A percentile compares a stretch with the other conserved stretches of the same genome.
Conservation (phyloP, 805 yeast genomes). For the Ascoidea asiatica region DNA sequence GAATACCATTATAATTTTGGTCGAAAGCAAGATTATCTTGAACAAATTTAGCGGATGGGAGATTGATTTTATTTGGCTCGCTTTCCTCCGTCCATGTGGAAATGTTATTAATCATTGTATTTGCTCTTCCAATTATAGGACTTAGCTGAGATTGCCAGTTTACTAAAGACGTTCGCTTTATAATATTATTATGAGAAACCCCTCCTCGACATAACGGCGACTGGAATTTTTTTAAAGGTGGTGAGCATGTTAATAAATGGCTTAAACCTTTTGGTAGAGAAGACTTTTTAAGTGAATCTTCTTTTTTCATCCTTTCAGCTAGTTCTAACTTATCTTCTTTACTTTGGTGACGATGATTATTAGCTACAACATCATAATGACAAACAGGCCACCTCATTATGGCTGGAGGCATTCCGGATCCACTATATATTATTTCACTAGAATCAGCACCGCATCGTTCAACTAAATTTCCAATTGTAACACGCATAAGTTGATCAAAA, state of each 20-base stretch:
- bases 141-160: constrained; percentile 9
- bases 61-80: constrained; percentile 18
- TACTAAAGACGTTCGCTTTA: neutral
- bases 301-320: constrained; percentile 31
- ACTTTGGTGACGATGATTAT: constrained; percentile 18
- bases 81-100: constrained; percentile 45
- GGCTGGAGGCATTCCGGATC: constrained; percentile 50
- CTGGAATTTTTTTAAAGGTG: constrained; percentile 6
- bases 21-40: constrained; percentile 12
- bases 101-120: constrained; percentile 46
- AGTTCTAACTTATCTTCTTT: constrained; percentile 28
- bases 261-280: constrained; percentile 42
- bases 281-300: constrained; percentile 35
- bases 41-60: constrained; percentile 6
- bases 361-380: constrained; percentile 21
- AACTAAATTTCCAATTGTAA: constrained; percentile 48
- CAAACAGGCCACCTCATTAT: constrained; percentile 30
- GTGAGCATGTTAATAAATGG: constrained; percentile 20
- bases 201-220: neutral
- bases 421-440: constrained; percentile 34
- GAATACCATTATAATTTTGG: constrained; percentile 7
- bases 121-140: constrained; percentile 30
- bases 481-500: constrained; percentile 52
- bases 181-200: neutral
- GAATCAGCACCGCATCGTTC: constrained; percentile 54